These are phyloP conservation scores for Simplicillium aogashimaense DNA, from an alignment of 2,329 filamentous ascomycete genomes.

Conservation along the genomic window DNA sequence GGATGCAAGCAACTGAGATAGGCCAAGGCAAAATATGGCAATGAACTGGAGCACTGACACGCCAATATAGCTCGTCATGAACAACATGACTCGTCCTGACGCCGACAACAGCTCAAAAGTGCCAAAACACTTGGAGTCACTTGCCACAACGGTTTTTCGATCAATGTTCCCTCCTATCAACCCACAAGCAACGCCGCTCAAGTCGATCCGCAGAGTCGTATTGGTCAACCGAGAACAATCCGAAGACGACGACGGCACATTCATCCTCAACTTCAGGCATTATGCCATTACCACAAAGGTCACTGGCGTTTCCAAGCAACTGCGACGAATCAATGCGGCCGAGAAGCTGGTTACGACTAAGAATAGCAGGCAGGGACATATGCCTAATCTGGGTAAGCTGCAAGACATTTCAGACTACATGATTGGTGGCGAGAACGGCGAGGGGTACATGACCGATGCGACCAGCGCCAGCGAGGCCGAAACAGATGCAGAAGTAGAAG, in stretches of 20 bases:
- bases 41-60: constrained; percentile 15
- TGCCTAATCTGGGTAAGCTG: constrained; percentile 85
- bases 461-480: constrained; percentile 86
- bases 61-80: constrained; percentile 72
- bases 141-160: constrained; percentile 91
- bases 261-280: constrained; percentile 80
- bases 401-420: constrained; percentile 94
- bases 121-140: constrained; percentile 88
- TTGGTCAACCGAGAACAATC: constrained; percentile 73
- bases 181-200: constrained; percentile 78
- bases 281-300: constrained; percentile 90
- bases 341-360: constrained; percentile 61
- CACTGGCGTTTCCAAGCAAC: constrained; percentile 72
- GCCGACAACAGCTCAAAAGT: constrained; percentile 55
- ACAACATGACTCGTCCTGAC: constrained; percentile 73
- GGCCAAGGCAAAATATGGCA: background rate
- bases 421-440: constrained; percentile 66
- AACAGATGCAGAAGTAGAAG: constrained; percentile 91
- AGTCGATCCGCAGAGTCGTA: constrained; percentile 85
- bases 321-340: constrained; percentile 76
- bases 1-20: too few relatives aligned
- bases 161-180: constrained; percentile 94
- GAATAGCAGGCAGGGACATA: constrained; percentile 51
- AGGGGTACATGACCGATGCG: constrained; percentile 76
- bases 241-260: constrained; percentile 53